These are phyloP conservation scores for Penicillium hordei DNA, from an alignment of 2,329 filamentous ascomycete species.

Conservation along the genomic window DNA sequence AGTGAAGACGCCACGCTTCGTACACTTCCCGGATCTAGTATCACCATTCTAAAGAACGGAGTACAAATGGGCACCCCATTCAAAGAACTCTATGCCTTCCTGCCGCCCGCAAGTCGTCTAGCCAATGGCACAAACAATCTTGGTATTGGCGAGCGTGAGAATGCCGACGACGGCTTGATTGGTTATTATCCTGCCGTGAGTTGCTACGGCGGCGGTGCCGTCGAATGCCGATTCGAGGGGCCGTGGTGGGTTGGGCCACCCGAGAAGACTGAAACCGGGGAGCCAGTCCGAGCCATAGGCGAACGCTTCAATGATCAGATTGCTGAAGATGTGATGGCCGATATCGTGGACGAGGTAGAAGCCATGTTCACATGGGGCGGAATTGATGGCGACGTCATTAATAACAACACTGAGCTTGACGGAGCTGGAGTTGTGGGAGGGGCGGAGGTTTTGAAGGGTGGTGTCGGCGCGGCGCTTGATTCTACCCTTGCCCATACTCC, in stretches of 20 bases:
- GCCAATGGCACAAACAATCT: constrained; percentile 45
- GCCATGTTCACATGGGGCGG: constrained; percentile 63
- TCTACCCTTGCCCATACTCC: constrained; percentile 21
- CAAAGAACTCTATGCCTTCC: constrained; percentile 81
- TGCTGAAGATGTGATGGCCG: constrained; percentile 88
- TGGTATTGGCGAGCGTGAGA: constrained; percentile 71
- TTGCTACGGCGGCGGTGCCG: constrained; percentile 86
- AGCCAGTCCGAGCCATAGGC: constrained; percentile 58
- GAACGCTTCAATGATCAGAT: constrained; percentile 91
- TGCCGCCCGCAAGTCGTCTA: constrained; percentile 75
- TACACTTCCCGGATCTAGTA: constrained; percentile 79
- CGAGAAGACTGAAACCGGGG: constrained; percentile 48
- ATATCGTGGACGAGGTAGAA: constrained; percentile 91
- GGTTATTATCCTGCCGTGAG: constrained; percentile 95
- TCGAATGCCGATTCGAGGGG: constrained; percentile 90
- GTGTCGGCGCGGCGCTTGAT: constrained; percentile 34
- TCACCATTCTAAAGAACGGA: constrained; percentile 93
- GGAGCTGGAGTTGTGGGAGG: constrained; percentile 32
- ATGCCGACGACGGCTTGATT: constrained; percentile 89
- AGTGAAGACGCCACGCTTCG: constrained; percentile 75
- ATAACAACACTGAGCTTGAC: constrained; percentile 24
- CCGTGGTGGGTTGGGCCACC: constrained; percentile 87
- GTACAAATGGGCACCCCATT: constrained; percentile 82
- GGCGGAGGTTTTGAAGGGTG: constrained; percentile 34
- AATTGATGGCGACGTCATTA: constrained; percentile 36